Base-by-base conservation (phyloP, 805 yeast species). In the Lipomyces mesembrius region DNA sequence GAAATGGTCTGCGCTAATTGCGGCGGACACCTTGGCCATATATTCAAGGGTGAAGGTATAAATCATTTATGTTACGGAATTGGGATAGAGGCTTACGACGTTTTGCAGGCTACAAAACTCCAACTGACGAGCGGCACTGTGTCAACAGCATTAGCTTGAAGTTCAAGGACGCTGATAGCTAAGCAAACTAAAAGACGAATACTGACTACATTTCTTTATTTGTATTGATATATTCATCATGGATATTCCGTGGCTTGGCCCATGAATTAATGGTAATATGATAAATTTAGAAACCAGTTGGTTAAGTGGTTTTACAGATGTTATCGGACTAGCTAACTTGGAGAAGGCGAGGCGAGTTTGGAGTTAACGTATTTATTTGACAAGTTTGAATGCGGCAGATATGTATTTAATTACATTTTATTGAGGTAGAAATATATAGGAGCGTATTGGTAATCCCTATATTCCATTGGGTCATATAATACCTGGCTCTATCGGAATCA, bases 21-120 rank as follows among this genome's bases (percentile, higher is more conserved):
- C 77, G 97, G 92, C 57, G 96, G 97, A 1, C 99, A 95, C 80
- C 79, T 95, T 72, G 99, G 99, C 1, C 99, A 95, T 79, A 89
- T 95, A 1, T 95, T 95, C 78, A 87, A 87, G 74, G 96, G 97
- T 4, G 99, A 95, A 80, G 98, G 70, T 63, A 27, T 39, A 54
- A 22, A 0, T 11, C 56, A 25, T 11, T 43, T n/a, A 17, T 53
- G 20, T 11, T 20, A 25, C 27, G n/a, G 35, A 29, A n/a, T 57
- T 57, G 12, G 32, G 12, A n/a, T 14, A 17, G 11, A 20, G 25
- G n/a, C 29, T 27, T 22, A 37, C 49, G 32, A 22, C 53, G 14
- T 12, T 3, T 29, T 14, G 3, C 25, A 66, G 71, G 98, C 1
- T 94, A 85, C 81, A 81, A 84, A 59, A 91, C 88, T 1, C 97